Percentiles rank a stretch among this genome's conserved stretches.
These are phyloP conservation scores for Candida methanosorbosa DNA, from an alignment of 805 yeast species.

Conservation along the genomic window DNA sequence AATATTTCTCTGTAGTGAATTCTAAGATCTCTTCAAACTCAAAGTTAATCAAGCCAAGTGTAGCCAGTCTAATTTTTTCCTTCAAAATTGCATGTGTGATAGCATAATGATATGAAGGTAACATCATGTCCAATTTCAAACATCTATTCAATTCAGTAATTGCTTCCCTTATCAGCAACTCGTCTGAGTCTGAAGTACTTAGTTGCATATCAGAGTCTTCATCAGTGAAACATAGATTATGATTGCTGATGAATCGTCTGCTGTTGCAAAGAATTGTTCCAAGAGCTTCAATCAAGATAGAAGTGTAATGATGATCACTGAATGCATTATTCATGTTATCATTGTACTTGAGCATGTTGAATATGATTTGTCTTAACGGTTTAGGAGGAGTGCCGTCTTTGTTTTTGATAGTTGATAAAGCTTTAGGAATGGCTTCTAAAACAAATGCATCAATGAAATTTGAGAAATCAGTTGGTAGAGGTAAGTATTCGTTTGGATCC, in stretches of 20 bases:
- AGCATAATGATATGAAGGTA: conserved; percentile 58
- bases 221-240: conserved; percentile 13
- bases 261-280: conserved; percentile 25
- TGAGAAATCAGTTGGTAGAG: conserved; percentile 73
- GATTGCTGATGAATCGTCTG: conserved; percentile 14
- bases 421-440: conserved; percentile 57
- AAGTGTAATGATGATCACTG: conserved; percentile 62
- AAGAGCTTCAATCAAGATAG: conserved; percentile 47
- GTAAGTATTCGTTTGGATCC: conserved; percentile 40
- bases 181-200: conserved; percentile 7
- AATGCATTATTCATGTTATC: conserved; percentile 77
- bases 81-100: conserved; percentile 49
- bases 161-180: conserved; percentile 35
- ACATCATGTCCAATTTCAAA: conserved; percentile 77
- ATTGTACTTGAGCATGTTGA: conserved; percentile 71
- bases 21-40: conserved; percentile 47
- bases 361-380: conserved; percentile 50
- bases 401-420: conserved; percentile 54
- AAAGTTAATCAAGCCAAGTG: conserved; percentile 42
- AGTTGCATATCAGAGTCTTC: not conserved
- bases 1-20: conserved; percentile 38
- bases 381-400: conserved; percentile 49
- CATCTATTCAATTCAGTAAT: conserved; percentile 65
- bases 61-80: conserved; percentile 52
- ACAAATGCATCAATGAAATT: conserved; percentile 62